Conservation (phyloP, 2,329 filamentous ascomycete species). For the Fonsecaea pedrosoi region DNA sequence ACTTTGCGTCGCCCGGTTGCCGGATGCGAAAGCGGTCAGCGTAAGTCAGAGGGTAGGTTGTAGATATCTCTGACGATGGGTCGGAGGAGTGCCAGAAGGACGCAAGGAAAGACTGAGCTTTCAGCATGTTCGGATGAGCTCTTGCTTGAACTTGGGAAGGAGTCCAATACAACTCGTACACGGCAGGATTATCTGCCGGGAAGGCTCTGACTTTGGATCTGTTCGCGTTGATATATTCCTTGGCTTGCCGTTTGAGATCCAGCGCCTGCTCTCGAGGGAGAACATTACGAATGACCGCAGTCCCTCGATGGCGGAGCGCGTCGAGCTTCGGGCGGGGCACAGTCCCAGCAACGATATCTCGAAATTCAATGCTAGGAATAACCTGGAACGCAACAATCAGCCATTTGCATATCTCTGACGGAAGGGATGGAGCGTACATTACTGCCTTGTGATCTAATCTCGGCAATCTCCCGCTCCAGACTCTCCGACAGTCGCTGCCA, state of each 20-base stretch:
- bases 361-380: constrained; percentile 52
- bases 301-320: constrained; percentile 67
- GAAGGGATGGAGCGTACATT: constrained; percentile 43
- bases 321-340: constrained; percentile 47
- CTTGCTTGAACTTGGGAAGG: constrained; percentile 71
- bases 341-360: constrained; percentile 48
- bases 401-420: background rate
- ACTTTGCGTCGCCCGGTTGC: constrained; percentile 71
- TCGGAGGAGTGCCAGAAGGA: constrained; percentile 67
- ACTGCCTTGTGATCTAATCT: constrained; percentile 51
- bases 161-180: constrained; percentile 80
- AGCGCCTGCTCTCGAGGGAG: constrained; percentile 68
- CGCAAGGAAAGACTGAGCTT: constrained; percentile 68
- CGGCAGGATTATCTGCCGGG: constrained; percentile 69
- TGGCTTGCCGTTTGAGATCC: constrained; percentile 68
- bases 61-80: constrained; percentile 48
- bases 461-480: constrained; percentile 49
- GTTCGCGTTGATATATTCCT: constrained; percentile 71
- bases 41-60: constrained; percentile 69
- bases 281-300: constrained; percentile 69
- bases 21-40: constrained; percentile 76
- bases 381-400: constrained; percentile 40
- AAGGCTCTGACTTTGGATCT: constrained; percentile 63
- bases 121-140: constrained; percentile 68
- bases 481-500: constrained; percentile 52